Conservation (phyloP, 805 yeast species). For the Candida anglica region DNA sequence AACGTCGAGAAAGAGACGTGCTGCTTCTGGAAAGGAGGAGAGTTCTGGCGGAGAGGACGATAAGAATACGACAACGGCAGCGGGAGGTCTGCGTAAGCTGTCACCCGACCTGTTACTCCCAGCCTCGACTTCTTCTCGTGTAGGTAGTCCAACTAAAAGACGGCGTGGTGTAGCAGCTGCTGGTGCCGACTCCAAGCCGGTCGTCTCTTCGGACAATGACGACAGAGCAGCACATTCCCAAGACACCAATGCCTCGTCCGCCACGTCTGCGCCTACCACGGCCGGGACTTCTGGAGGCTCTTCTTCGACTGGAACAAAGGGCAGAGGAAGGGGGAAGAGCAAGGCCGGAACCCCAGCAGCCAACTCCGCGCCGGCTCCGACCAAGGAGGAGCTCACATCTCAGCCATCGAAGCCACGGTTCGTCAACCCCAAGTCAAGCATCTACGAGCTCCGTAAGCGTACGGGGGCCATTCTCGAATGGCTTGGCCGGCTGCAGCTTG, state of each 20-base stretch:
- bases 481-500: constrained; percentile 81
- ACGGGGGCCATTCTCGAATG: constrained; percentile 89
- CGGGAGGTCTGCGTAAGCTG: not conserved
- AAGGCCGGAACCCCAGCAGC: constrained; percentile 4
- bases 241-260: not conserved
- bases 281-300: constrained; percentile 7
- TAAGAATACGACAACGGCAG: constrained; percentile 3
- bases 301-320: no score
- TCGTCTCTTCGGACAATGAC: constrained; percentile 2
- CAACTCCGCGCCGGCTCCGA: constrained; percentile 8
- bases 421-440: constrained; percentile 70
- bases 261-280: constrained; percentile 3
- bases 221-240: not conserved
- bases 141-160: not conserved
- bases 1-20: not conserved
- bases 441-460: constrained; percentile 83
- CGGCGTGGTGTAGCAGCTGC: constrained; percentile 1
- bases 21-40: not conserved
- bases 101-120: no score
- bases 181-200: constrained; percentile 6
- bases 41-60: not conserved
- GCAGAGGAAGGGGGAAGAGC: constrained; percentile 4
- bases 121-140: not conserved
- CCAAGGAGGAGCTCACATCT: constrained; percentile 48
- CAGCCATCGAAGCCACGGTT: constrained; percentile 80